These are phyloP conservation scores for Sergeia podlipaevii DNA, from an alignment of 208 protist genomes.

Conservation along the genomic window DNA sequence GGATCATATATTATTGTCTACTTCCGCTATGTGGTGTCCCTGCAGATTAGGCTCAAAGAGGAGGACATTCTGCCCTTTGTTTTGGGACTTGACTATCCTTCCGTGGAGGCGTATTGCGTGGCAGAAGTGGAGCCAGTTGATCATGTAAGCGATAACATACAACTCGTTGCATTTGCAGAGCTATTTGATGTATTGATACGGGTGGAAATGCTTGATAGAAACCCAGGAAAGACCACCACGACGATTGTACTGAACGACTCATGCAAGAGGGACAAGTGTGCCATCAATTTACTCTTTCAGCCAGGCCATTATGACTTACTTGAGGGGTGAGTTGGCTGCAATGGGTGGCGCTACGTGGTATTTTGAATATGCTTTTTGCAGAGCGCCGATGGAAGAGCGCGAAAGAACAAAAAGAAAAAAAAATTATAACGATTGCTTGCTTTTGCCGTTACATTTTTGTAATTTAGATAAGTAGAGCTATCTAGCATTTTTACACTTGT, in stretches of 20 bases:
- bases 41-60: constrained; percentile 47
- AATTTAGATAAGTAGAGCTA: too few relatives aligned
- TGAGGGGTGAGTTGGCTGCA: too few relatives aligned
- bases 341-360: constrained; percentile 1
- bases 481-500: too few relatives aligned
- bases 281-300: constrained; percentile 49
- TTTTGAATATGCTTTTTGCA: constrained; percentile 4
- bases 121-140: constrained; percentile 72
- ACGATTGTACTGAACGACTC: constrained; percentile 11
- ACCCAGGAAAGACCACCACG: constrained; percentile 21
- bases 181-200: constrained; percentile 42
- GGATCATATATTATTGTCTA: constrained; percentile 59
- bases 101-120: constrained; percentile 57
- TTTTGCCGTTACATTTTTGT: constrained; percentile 2
- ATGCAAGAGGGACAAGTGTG: constrained; percentile 1
- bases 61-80: constrained; percentile 78
- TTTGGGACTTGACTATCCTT: constrained; percentile 52
- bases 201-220: constrained; percentile 64
- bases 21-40: constrained; percentile 71
- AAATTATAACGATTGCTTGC: not conserved
- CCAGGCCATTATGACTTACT: constrained; percentile 85
- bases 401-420: constrained; percentile 1
- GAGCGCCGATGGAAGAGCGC: too few relatives aligned
- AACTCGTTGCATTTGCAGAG: constrained; percentile 65
- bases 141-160: constrained; percentile 80